Base-by-base conservation (phyloP, 345 rosid species). In the Pseudoturritis turrita region DNA sequence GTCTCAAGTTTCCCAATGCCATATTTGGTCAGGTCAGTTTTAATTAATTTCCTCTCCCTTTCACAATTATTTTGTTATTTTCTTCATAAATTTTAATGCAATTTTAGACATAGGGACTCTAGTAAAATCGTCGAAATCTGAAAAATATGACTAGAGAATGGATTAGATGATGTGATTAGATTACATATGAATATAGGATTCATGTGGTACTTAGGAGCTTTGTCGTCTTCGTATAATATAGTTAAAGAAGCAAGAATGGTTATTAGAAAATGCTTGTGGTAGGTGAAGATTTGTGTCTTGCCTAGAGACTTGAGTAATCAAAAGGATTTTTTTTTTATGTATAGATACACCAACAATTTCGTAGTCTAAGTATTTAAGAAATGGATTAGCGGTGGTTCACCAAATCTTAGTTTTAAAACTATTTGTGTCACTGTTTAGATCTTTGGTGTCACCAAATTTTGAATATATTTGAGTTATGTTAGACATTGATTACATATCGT, bases 11-110 rank as follows among this genome's bases (percentile, higher is more conserved):
- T 43, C 91, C 95, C 0, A 83, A 85, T 35, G 96, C 96, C 46
- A 79, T 65, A 47, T 86, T 91, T 53, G 99, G 99, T 5, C 99
- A 95, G 98, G 99, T 94, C 74, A 57, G 76, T 56, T 61, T 22
- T 19, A 3, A 3, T 33, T 55, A 18, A 5, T 33, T 4, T 36
- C 7, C 28, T 56, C 47, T 35, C 18, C 17, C 7, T 65, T 29
- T 36, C 19, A 8, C 39, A 33, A 43, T 21, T 22, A 11, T 21
- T 51, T 18, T 9, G 23, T 23, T 41, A 41, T n/a, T 36, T 58
- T 57, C 62, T 21, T 23, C 35, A 13, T 10, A 15, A 10, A 1
- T 15, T 10, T 43, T 10, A 26, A 0, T 28, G 53, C 4, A 14
- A n/a, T n/a, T 14, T 0, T 10, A 19, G 7, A 10, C 50, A 60